Evolutionary conservation across 2,329 filamentous ascomycete genomes (phyloP).

Genomic region (Ascochyta fabae): DNA sequence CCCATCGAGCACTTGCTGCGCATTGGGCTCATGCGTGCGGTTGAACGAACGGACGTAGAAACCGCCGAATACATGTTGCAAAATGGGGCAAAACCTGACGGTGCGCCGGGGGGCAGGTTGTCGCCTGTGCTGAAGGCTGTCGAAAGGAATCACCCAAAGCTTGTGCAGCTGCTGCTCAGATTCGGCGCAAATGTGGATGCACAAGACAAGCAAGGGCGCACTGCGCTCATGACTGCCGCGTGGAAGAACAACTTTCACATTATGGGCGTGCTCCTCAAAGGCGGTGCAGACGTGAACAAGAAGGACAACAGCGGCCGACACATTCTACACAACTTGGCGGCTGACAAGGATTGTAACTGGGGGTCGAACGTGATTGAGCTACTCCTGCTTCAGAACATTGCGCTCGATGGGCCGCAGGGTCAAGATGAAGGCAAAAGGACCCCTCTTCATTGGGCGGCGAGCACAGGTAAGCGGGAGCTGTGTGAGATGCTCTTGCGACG

Average conservation of each 20-base stretch:
- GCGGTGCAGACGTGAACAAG: conserved; percentile 49
- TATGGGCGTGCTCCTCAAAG: conserved; percentile 44
- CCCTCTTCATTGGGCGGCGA: conserved; percentile 65
- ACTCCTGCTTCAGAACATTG: conserved; percentile 49
- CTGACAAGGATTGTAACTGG: conserved; percentile 56
- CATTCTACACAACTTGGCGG: conserved; percentile 47
- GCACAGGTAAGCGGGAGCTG: conserved; percentile 60
- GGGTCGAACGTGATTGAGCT: conserved; percentile 53
- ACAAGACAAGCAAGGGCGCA: conserved; percentile 46
- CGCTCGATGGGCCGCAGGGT: conserved; percentile 49
- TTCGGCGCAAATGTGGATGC: conserved; percentile 43
- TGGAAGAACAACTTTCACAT: conserved; percentile 46
- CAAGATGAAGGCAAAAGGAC: conserved; percentile 58
- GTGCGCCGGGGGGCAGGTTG: conserved; percentile 36
- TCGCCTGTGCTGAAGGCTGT: conserved; percentile 43
- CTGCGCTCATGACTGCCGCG: conserved; percentile 48
- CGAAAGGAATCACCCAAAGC: conserved; percentile 36
- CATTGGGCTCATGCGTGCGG: conserved; percentile 45
- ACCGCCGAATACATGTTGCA: conserved; percentile 43
- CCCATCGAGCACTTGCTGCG: conserved; percentile 45
- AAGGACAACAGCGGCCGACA: conserved; percentile 44
- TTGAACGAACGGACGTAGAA: conserved; percentile 40
- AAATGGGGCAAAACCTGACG: conserved; percentile 45
- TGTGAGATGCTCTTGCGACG: conserved; percentile 56
- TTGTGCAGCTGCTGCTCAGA: conserved; percentile 42